Percentiles rank a stretch among this genome's conserved stretches.
These are phyloP conservation scores for Coniochaeta pulveracea DNA, from an alignment of 2,329 filamentous ascomycete species.

Conservation along the genomic window DNA sequence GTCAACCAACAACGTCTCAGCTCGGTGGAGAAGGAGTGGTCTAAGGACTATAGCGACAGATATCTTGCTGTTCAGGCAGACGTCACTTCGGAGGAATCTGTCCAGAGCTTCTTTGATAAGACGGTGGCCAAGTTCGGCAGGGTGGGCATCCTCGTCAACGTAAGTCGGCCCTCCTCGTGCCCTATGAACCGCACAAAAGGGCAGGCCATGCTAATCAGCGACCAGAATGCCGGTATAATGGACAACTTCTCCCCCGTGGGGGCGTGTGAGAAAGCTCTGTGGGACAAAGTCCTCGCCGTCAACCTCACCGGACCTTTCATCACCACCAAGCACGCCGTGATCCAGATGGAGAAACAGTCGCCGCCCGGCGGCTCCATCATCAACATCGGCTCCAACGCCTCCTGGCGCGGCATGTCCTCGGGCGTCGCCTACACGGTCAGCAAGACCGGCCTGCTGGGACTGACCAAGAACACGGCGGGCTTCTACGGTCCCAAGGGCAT, in stretches of 20 bases:
- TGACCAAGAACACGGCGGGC: constrained; percentile 44
- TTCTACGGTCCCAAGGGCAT: constrained; percentile 44
- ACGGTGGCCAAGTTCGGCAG: constrained; percentile 18
- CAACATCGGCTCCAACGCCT: constrained; percentile 38
- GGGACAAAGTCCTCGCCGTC: constrained; percentile 41
- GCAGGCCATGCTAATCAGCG: too few relatives aligned
- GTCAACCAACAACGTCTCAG: constrained; percentile 17
- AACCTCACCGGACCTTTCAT: constrained; percentile 46
- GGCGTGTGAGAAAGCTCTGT: constrained; percentile 29
- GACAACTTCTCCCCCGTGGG: constrained; percentile 43
- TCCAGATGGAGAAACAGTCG: constrained; percentile 30
- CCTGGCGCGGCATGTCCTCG: constrained; percentile 23
- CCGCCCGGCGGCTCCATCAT: constrained; percentile 32
- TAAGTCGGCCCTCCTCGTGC: too few relatives aligned
- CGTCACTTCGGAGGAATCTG: constrained; percentile 19
- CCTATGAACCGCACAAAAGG: too few relatives aligned
- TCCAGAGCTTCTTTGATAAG: constrained; percentile 16
- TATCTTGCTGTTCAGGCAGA: constrained; percentile 17
- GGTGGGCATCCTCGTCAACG: constrained; percentile 46
- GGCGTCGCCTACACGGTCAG: constrained; percentile 17
- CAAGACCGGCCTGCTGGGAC: constrained; percentile 14
- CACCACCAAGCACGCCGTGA: constrained; percentile 37
- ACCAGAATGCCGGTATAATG: constrained; percentile 46
- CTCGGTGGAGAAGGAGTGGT: constrained; percentile 14
- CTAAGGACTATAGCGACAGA: constrained; percentile 11